These are phyloP conservation scores for Alternaria conjuncta DNA, from an alignment of 2,329 filamentous ascomycete genomes.

Conservation along the genomic window DNA sequence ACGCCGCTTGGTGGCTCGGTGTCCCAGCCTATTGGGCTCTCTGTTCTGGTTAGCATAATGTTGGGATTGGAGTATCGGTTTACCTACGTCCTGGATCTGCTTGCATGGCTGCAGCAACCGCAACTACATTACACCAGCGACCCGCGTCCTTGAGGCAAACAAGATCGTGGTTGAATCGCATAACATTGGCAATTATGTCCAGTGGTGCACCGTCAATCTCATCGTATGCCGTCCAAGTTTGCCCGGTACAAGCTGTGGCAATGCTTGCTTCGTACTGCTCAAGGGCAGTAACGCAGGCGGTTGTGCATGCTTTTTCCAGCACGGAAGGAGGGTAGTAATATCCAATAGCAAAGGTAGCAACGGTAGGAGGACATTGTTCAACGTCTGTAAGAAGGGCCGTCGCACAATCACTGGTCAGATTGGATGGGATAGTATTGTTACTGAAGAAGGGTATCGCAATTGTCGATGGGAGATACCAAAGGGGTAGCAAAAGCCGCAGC, in stretches of 20 bases:
- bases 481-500: not conserved
- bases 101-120: not conserved
- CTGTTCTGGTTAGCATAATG: not conserved
- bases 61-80: not conserved
- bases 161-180: not conserved
- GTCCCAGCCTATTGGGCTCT: not conserved
- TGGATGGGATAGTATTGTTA: not conserved
- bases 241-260: not conserved
- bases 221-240: not conserved
- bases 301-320: not conserved
- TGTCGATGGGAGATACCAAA: not conserved
- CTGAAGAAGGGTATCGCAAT: not conserved
- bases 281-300: not conserved
- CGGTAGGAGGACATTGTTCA: not conserved
- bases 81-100: not conserved
- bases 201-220: not conserved
- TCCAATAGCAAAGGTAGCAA: not conserved
- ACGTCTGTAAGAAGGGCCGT: not conserved
- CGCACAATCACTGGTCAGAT: not conserved
- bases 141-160: not conserved
- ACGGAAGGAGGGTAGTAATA: not conserved
- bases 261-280: not conserved
- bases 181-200: not conserved
- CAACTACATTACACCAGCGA: not conserved
- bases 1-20: not conserved